Conservation (phyloP, 192 early-diverging fungal species). For the Coemansia furcata region DNA sequence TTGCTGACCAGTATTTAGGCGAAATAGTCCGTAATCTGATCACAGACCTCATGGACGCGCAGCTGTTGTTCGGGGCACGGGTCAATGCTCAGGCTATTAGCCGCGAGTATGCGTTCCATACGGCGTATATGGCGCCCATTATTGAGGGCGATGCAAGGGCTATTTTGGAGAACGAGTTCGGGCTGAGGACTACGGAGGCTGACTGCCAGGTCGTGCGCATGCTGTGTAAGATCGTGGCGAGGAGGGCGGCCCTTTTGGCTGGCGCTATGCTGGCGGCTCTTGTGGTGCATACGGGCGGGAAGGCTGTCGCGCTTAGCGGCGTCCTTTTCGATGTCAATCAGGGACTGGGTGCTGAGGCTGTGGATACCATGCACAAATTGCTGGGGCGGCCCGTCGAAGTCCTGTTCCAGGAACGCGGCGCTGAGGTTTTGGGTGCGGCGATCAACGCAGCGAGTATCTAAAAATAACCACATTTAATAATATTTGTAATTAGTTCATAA, state of each 20-base stretch:
- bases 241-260: constrained; percentile 73
- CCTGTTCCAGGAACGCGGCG: constrained; percentile 12
- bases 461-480: neutral
- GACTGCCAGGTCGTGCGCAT: constrained; percentile 79
- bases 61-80: constrained; percentile 65
- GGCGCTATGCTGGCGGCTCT: constrained; percentile 62
- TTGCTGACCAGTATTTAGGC: constrained; percentile 90
- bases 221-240: constrained; percentile 81
- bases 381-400: neutral
- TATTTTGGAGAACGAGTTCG: constrained; percentile 72
- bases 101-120: constrained; percentile 68
- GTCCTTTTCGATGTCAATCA: constrained; percentile 29
- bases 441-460: constrained; percentile 29
- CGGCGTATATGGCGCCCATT: constrained; percentile 69
- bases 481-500: constrained; percentile 1
- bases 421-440: constrained; percentile 33
- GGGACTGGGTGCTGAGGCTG: constrained; percentile 3
- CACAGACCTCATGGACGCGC: constrained; percentile 76
- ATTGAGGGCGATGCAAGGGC: constrained; percentile 61
- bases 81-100: constrained; percentile 55
- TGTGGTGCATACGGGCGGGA: constrained; percentile 8
- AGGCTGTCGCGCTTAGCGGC: constrained; percentile 25
- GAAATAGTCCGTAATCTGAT: constrained; percentile 81
- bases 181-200: constrained; percentile 55
- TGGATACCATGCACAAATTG: constrained; percentile 13